These are phyloP conservation scores for Phlyctochytrium bullatum DNA, from an alignment of 192 early-diverging fungal genomes.

Conservation along the genomic window DNA sequence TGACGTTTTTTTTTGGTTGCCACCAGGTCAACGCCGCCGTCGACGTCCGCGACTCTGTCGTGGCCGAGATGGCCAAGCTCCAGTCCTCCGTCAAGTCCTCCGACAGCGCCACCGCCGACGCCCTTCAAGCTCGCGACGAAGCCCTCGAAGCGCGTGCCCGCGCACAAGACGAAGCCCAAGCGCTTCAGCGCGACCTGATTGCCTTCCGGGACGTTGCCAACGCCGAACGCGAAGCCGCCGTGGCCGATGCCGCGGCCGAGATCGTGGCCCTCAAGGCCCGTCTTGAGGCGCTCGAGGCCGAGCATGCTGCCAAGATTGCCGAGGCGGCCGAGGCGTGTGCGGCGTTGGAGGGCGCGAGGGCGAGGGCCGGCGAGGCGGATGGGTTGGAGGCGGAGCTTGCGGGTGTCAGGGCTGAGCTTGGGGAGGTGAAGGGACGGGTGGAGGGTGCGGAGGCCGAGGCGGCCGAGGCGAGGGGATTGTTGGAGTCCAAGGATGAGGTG, in stretches of 20 bases:
- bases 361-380: background rate
- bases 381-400: background rate
- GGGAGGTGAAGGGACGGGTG: background rate
- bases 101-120: background rate
- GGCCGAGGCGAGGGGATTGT: background rate
- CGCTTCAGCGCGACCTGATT: background rate
- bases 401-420: background rate
- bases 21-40: background rate
- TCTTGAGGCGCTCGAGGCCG: background rate
- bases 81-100: background rate
- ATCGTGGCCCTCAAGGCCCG: background rate
- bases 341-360: background rate
- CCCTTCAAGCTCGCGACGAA: background rate
- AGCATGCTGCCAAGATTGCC: background rate
- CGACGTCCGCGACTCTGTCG: background rate
- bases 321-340: background rate
- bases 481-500: background rate
- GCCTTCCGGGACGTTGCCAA: background rate
- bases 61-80: background rate
- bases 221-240: conserved; percentile 1
- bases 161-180: too few relatives aligned
- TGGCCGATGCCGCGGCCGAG: background rate
- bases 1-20: too few relatives aligned
- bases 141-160: background rate
- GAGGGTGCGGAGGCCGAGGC: background rate